phyloP scores from a whole-genome alignment of 805 yeast genomes.

The Candida palmyrensis region DNA sequence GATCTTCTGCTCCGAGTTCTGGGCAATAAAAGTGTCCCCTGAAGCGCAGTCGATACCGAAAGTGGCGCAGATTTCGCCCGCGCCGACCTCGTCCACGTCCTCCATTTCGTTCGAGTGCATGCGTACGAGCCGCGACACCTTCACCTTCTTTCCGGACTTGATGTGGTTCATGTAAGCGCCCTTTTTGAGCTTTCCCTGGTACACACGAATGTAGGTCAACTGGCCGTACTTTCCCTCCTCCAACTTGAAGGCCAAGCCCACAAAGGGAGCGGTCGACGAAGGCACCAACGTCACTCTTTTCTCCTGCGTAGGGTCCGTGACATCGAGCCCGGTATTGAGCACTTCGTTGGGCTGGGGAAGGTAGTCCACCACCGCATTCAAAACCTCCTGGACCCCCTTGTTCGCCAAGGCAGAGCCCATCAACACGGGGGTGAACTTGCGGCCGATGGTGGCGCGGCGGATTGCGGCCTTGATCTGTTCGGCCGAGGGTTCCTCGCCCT shows the following conservation, averaged over 20 bases:
- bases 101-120: constrained; percentile 99
- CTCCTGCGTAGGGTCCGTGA: constrained; percentile 53
- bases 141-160: constrained; percentile 88
- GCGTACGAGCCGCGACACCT: constrained; percentile 89
- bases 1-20: constrained; percentile 52
- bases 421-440: constrained; percentile 97
- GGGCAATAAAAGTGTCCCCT: constrained; percentile 95
- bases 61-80: constrained; percentile 99
- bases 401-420: constrained; percentile 99
- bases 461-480: constrained; percentile 86
- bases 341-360: constrained; percentile 95
- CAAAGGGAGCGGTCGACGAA: constrained; percentile 71
- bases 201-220: constrained; percentile 92
- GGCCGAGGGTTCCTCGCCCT: constrained; percentile 81
- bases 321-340: constrained; percentile 83
- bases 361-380: constrained; percentile 94
- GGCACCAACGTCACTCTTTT: constrained; percentile 70
- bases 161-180: constrained; percentile 86
- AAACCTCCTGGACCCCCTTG: constrained; percentile 90
- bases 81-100: constrained; percentile 90
- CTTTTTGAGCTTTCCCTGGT: constrained; percentile 91
- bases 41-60: constrained; percentile 99
- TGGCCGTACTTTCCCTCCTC: constrained; percentile 99
- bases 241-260: constrained; percentile 96
- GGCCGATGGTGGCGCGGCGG: constrained; percentile 90